Evolutionary conservation across 768 basidiomycete species (phyloP).

Genomic region (Xerocomellus dryophilus): DNA sequence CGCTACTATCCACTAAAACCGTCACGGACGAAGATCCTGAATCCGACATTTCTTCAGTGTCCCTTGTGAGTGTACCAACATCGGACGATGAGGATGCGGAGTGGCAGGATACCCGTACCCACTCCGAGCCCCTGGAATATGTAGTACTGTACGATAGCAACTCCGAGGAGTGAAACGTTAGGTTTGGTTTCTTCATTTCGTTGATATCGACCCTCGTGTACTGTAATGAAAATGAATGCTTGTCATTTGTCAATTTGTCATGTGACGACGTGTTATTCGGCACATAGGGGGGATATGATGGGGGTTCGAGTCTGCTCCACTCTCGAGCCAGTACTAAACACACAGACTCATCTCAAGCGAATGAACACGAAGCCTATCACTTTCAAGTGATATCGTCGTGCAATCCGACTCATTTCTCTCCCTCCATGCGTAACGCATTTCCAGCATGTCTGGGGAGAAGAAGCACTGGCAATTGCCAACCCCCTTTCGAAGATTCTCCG

Average conservation of each 20-base stretch:
- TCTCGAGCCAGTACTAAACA: neutral
- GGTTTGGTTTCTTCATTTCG: neutral
- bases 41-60: slow-evolving; percentile 48
- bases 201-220: slow-evolving; percentile 1
- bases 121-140: slow-evolving; percentile 51
- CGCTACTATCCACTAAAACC: slow-evolving; percentile 24
- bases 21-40: slow-evolving; percentile 41
- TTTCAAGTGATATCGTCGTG: neutral
- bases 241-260: neutral
- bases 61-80: slow-evolving; percentile 60
- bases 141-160: slow-evolving; percentile 70
- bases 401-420: neutral
- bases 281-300: slow-evolving; percentile 17
- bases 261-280: slow-evolving; percentile 6
- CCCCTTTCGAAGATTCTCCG: slow-evolving; percentile 20
- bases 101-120: slow-evolving; percentile 57
- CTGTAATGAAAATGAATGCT: neutral
- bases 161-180: slow-evolving; percentile 42
- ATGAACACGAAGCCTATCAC: neutral
- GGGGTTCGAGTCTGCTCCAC: no score
- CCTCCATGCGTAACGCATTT: slow-evolving; percentile 10
- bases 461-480: slow-evolving; percentile 22
- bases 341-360: neutral
- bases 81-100: slow-evolving; percentile 51
- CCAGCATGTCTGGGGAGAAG: slow-evolving; percentile 27